Conservation (phyloP, 805 yeast species). For the Candida easanensis region DNA sequence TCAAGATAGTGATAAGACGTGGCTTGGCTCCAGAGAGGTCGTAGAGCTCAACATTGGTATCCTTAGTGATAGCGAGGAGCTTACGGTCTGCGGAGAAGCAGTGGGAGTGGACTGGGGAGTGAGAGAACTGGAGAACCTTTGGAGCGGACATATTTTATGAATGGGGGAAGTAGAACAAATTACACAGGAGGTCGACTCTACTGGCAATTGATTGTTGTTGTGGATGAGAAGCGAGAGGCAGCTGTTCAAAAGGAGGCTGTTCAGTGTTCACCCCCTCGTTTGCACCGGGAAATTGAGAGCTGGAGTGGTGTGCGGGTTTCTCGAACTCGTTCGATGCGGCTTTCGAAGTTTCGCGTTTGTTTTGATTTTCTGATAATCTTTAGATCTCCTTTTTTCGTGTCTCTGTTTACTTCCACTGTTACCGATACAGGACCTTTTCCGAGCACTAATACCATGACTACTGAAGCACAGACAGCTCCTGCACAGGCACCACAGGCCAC, state of each 20-base stretch:
- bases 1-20: conserved; percentile 58
- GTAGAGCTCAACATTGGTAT: conserved; percentile 72
- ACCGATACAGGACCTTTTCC: neutral
- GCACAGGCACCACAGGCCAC: neutral
- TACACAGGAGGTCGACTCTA: conserved; percentile 28
- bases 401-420: neutral
- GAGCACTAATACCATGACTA: neutral
- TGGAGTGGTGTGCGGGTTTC: too few relatives aligned
- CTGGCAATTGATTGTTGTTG: conserved; percentile 17
- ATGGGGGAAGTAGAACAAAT: neutral
- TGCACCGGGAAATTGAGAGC: too few relatives aligned
- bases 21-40: conserved; percentile 54
- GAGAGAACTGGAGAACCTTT: conserved; percentile 62
- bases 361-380: neutral
- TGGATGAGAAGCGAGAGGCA: too few relatives aligned
- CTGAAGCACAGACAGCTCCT: conserved; percentile 3
- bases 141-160: conserved; percentile 21
- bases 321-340: neutral
- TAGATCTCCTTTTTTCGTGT: conserved; percentile 2
- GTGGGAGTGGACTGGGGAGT: conserved; percentile 87
- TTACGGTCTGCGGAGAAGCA: conserved; percentile 70
- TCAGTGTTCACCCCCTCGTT: too few relatives aligned
- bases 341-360: conserved; percentile 1
- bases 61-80: conserved; percentile 79
- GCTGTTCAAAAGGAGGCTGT: too few relatives aligned